Evolutionary conservation across 108 stramenopile species (phyloP).

Genomic region (Discostella stelligeroides): DNA sequence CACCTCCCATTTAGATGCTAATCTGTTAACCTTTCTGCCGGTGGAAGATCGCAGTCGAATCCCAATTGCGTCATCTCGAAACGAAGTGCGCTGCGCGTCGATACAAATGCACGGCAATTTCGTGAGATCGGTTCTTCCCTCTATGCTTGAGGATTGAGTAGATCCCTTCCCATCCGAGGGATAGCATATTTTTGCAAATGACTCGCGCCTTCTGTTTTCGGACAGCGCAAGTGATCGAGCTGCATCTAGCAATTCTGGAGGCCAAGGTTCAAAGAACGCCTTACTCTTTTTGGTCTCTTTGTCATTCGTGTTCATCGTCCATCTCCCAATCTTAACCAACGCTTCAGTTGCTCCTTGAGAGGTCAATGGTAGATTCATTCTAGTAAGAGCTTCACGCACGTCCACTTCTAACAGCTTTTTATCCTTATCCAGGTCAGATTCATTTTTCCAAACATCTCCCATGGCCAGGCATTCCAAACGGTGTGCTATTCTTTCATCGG

Average conservation of each 20-base stretch:
- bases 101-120: constrained; percentile 75
- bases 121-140: constrained; percentile 67
- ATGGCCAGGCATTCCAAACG: constrained; percentile 85
- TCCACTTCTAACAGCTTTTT: constrained; percentile 63
- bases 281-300: constrained; percentile 22
- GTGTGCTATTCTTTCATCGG: constrained; percentile 76
- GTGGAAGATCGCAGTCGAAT: constrained; percentile 69
- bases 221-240: constrained; percentile 52
- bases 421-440: constrained; percentile 15
- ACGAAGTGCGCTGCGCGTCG: constrained; percentile 73
- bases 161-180: constrained; percentile 2
- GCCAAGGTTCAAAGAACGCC: constrained; percentile 57
- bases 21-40: constrained; percentile 57
- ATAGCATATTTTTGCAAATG: constrained; percentile 20
- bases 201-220: constrained; percentile 36
- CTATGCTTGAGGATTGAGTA: constrained; percentile 10
- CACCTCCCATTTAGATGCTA: constrained; percentile 81
- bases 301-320: constrained; percentile 50
- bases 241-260: constrained; percentile 58
- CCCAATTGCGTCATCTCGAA: constrained; percentile 89
- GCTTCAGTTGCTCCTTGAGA: constrained; percentile 72
- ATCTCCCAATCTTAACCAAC: constrained; percentile 72
- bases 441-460: constrained; percentile 49
- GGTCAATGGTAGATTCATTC: constrained; percentile 62
- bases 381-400: constrained; percentile 65